Conservation (phyloP, 306 rosid species). For the Parietaria judaica region DNA sequence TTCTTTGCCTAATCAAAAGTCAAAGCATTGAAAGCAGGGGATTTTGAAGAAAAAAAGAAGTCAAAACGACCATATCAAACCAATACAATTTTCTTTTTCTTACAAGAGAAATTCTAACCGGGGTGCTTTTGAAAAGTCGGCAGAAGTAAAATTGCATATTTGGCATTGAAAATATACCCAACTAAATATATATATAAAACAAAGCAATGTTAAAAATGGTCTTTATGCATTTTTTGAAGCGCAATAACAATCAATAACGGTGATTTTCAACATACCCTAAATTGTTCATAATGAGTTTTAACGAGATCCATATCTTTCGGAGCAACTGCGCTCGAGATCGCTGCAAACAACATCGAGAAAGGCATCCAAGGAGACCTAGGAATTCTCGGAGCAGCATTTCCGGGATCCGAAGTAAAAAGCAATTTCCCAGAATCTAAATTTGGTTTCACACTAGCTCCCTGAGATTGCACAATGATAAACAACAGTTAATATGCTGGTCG, state of each 20-base stretch:
- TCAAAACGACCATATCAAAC: neutral
- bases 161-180: neutral
- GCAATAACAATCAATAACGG: neutral
- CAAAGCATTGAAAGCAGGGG: neutral
- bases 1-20: constrained; percentile 45
- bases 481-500: neutral
- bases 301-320: constrained; percentile 35
- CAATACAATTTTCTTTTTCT: neutral
- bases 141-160: neutral
- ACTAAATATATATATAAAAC: neutral
- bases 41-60: constrained; percentile 5
- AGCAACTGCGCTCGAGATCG: constrained; percentile 46
- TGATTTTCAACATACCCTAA: constrained; percentile 43
- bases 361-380: constrained; percentile 88
- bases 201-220: neutral
- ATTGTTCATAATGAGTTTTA: constrained; percentile 34
- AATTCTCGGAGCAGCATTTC: constrained; percentile 28
- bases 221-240: constrained; percentile 1
- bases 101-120: neutral
- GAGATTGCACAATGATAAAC: neutral
- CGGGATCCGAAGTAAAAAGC: constrained; percentile 22
- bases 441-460: constrained; percentile 17
- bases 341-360: constrained; percentile 59
- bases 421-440: constrained; percentile 16
- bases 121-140: neutral